Conservation (phyloP, 73 alveolate genomes). For the Symbiodinium pilosum region DNA sequence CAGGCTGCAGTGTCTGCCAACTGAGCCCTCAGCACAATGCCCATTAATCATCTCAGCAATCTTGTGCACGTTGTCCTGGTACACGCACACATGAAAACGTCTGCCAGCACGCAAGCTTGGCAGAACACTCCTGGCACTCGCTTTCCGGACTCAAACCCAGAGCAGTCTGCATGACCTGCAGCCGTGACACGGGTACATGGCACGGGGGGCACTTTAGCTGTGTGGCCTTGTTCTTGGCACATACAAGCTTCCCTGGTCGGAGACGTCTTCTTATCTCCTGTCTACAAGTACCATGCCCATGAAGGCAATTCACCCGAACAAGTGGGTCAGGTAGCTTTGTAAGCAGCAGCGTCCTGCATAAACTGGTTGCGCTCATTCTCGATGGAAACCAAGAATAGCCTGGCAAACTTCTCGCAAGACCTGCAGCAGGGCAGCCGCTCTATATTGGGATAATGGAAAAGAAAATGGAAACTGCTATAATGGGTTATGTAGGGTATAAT, state of each 20-base stretch:
- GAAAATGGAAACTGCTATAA: too few relatives aligned
- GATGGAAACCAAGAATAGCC: constrained; percentile 70
- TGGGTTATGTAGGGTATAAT: too few relatives aligned
- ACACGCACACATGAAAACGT: too few relatives aligned
- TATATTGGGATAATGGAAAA: background rate
- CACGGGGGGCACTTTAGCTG: too few relatives aligned
- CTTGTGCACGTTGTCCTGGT: constrained; percentile 51
- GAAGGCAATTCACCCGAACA: background rate
- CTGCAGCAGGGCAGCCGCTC: background rate
- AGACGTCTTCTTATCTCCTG: constrained; percentile 62
- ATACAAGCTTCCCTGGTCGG: constrained; percentile 67
- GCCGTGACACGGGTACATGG: background rate
- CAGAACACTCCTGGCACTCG: constrained; percentile 62
- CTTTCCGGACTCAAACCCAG: constrained; percentile 79
- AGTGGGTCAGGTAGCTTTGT: background rate
- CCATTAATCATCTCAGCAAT: constrained; percentile 64
- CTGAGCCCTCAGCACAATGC: constrained; percentile 16
- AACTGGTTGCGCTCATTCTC: constrained; percentile 93
- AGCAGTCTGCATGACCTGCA: constrained; percentile 93
- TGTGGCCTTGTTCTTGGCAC: constrained; percentile 86
- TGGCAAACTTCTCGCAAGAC: constrained; percentile 83
- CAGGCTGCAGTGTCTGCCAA: background rate
- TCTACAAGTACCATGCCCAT: background rate
- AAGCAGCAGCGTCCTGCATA: constrained; percentile 15
- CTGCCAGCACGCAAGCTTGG: background rate